These are phyloP conservation scores for Phaeodactylum tricornutum DNA, from an alignment of 108 stramenopile genomes.

Conservation along the genomic window DNA sequence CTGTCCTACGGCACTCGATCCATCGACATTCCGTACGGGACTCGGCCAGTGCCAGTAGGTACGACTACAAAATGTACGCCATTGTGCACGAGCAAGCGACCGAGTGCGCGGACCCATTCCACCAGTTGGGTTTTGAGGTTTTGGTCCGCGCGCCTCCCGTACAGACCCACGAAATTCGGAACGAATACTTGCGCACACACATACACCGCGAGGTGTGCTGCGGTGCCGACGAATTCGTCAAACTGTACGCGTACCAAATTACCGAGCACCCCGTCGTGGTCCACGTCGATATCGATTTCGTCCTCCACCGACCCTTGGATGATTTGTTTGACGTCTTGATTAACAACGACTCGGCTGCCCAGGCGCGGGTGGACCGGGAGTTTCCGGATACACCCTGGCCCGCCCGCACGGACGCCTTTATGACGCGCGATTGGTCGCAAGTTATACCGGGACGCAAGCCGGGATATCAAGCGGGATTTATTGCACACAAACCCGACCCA, in stretches of 20 bases:
- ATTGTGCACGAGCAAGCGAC: conserved; percentile 21
- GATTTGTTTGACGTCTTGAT: conserved; percentile 42
- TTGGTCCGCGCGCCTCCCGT: conserved; percentile 22
- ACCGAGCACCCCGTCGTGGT: conserved; percentile 10
- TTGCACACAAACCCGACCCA: conserved; percentile 20
- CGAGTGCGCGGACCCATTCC: conserved; percentile 8
- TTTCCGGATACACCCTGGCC: conserved; percentile 25
- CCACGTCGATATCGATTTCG: conserved; percentile 28
- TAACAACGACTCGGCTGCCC: conserved; percentile 8
- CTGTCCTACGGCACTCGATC: conserved; percentile 34
- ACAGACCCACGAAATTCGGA: conserved; percentile 15
- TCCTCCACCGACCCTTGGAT: conserved; percentile 32
- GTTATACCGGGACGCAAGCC: conserved; percentile 23
- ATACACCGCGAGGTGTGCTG: conserved; percentile 12
- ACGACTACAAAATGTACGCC: conserved; percentile 38
- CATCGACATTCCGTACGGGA: conserved; percentile 7
- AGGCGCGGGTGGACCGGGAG: conserved; percentile 16
- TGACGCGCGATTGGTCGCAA: conserved; percentile 36
- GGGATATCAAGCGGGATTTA: conserved; percentile 39
- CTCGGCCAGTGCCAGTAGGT: conserved; percentile 5
- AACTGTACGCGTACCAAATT: conserved; percentile 13
- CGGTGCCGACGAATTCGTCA: conserved; percentile 21
- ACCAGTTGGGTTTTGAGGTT: conserved; percentile 17
- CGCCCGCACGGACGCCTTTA: conserved; percentile 34
- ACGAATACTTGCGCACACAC: conserved; percentile 10